Evolutionary conservation across 257 asterid genomes (phyloP).

Genomic region (Echites panduratus): DNA sequence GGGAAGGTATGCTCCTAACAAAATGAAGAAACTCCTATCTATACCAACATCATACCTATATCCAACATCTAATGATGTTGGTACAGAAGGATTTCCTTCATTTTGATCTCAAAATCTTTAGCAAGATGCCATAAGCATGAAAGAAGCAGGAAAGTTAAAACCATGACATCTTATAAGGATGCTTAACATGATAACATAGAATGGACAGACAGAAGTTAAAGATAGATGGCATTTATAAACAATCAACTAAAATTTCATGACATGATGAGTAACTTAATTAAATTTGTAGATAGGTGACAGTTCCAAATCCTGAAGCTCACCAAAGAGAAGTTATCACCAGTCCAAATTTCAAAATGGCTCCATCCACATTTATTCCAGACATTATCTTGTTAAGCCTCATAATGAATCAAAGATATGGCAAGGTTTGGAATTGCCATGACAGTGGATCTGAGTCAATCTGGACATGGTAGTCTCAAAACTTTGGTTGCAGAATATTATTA

Average conservation of each 20-base stretch:
- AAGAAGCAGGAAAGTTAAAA: not conserved
- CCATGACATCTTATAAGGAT: not conserved
- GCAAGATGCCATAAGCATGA: not conserved
- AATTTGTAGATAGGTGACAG: not conserved
- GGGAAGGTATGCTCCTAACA: not conserved
- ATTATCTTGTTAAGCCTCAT: not conserved
- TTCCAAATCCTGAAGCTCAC: not conserved
- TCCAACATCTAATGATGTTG: not conserved
- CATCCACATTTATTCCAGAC: not conserved
- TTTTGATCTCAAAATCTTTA: too few species aligned
- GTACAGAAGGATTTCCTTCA: not conserved
- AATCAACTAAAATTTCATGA: too few species aligned
- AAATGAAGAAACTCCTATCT: too few species aligned
- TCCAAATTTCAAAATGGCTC: too few species aligned
- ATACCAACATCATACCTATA: not conserved
- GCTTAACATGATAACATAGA: not conserved
- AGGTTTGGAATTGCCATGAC: not conserved
- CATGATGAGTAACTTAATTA: too few species aligned
- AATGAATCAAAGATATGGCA: not conserved
- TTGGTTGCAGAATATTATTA: not conserved
- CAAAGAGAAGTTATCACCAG: not conserved
- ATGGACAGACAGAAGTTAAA: not conserved
- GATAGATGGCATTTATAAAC: too few species aligned
- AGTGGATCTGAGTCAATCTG: not conserved
- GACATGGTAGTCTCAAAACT: not conserved